Evolutionary conservation across 495 filamentous ascomycete genomes (phyloP).

Genomic region (Lasiosphaeria hispida): DNA sequence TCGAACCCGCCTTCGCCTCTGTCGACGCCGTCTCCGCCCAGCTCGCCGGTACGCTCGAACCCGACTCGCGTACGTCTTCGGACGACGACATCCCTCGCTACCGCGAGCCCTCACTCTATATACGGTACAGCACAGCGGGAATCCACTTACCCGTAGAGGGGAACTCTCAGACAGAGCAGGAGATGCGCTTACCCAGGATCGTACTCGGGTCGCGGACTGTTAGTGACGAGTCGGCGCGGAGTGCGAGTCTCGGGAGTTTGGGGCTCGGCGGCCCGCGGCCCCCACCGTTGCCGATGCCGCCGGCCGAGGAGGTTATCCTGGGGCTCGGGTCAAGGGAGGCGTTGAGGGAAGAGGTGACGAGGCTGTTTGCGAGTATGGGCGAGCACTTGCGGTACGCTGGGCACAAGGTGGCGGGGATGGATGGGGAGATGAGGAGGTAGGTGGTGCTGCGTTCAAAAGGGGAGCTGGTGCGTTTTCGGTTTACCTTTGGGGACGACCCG

Average conservation of each 20-base stretch:
- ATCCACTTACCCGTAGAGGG: background rate
- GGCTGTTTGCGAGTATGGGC: background rate
- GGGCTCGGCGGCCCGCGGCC: background rate
- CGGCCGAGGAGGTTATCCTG: background rate
- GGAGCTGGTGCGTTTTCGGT: too few species aligned
- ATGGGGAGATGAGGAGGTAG: background rate
- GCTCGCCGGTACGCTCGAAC: background rate
- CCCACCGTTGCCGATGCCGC: constrained; percentile 2
- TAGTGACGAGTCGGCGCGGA: background rate
- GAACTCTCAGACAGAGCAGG: too few species aligned
- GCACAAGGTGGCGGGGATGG: background rate
- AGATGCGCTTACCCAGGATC: background rate
- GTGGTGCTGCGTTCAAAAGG: too few species aligned
- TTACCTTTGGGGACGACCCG: too few species aligned
- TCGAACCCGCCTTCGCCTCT: background rate
- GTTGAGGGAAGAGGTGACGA: constrained; percentile 6
- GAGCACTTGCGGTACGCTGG: constrained; percentile 8
- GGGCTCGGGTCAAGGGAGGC: background rate
- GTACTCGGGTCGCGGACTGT: background rate
- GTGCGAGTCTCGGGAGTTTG: background rate
- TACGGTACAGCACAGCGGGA: background rate
- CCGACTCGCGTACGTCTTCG: too few species aligned
- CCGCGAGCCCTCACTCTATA: constrained; percentile 4
- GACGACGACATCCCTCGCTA: background rate
- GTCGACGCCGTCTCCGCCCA: background rate